Evolutionary conservation across 306 rosid species (phyloP).

Genomic region (Glycine tomentella): DNA sequence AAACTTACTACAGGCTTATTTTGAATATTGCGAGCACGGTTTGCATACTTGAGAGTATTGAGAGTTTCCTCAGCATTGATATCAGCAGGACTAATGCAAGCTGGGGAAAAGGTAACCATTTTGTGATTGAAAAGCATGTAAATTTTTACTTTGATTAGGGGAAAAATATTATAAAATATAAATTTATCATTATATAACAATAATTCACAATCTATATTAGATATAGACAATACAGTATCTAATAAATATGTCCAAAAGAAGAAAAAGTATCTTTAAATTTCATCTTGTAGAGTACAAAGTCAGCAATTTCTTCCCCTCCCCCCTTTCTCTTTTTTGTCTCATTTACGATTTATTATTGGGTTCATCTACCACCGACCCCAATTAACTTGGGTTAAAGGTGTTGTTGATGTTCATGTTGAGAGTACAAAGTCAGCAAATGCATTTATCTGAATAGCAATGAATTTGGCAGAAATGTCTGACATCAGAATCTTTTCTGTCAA

Average conservation of each 20-base stretch:
- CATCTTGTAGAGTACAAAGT: slow-evolving; percentile 22
- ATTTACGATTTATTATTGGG: too few relatives aligned
- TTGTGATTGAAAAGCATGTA: slow-evolving; percentile 45
- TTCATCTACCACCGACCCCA: too few relatives aligned
- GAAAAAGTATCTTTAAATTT: not conserved
- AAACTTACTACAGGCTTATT: slow-evolving; percentile 86
- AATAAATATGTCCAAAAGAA: slow-evolving; percentile 16
- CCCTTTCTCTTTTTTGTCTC: too few relatives aligned
- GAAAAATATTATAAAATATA: slow-evolving; percentile 26
- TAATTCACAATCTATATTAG: not conserved
- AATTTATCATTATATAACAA: not conserved
- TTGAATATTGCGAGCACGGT: slow-evolving; percentile 94
- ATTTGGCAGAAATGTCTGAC: slow-evolving; percentile 25
- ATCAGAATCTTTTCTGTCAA: slow-evolving; percentile 32
- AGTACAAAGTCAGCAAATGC: slow-evolving; percentile 19
- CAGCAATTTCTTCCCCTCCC: too few relatives aligned
- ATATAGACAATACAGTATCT: slow-evolving; percentile 27
- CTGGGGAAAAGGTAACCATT: slow-evolving; percentile 56
- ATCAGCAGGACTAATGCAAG: slow-evolving; percentile 90
- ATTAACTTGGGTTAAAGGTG: too few relatives aligned
- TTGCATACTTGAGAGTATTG: slow-evolving; percentile 87
- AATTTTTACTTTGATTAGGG: slow-evolving; percentile 23
- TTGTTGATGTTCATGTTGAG: slow-evolving; percentile 8
- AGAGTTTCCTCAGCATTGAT: slow-evolving; percentile 84
- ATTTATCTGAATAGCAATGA: slow-evolving; percentile 32